Base-by-base conservation (phyloP, 148 eudicot species). In the Cornus controversa region DNA sequence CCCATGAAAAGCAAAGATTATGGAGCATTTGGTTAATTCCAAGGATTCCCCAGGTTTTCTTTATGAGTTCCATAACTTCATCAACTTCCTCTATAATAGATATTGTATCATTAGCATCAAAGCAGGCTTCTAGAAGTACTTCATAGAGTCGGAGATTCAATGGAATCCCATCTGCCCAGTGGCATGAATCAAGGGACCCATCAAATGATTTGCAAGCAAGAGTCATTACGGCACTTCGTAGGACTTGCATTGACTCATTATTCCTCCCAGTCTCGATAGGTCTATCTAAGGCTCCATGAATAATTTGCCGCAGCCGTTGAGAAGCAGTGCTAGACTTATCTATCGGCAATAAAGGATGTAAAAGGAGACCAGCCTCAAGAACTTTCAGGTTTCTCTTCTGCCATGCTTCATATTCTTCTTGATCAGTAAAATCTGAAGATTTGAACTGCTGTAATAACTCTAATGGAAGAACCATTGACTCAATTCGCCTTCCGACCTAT, bases 81-180 rank as follows among this genome's bases (percentile, higher is more conserved):
- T 93, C 99, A 45, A 88, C 86, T 80, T 96, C 99, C 71, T 96
- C 99, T 73, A 96, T 72, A 28, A 96, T 83, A 36, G 95, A 85
- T 23, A 91, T 74, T 70, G 92, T 96, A 70, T 92, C 95, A 82
- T 84, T 91, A 76, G 78, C 62, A 80, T 96, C 99, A 76, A 96
- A 96, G 80, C 93, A 90, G 25, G 98, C 86, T 85, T 96, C 95
- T 50, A 96, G 83, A 82, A 96, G 87, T 70, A 86, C 82, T 77
- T 93, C 98, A 77, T 96, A 93, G 47, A 96, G 92, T 58, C 93
- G 89, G 73, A 96, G 90, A 87, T 96, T 96, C 57, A 96, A 76
- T 25, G 99, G 99, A 75, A 82, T 70, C 18, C 98, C 99, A 84
- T 96, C 98, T 11, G 96, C 99, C 99, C 99, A 96, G 69, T 96